Percentiles rank a stretch among this genome's conserved stretches.
Conservation (phyloP, 257 asterid genomes). For the Scutellaria minor region DNA sequence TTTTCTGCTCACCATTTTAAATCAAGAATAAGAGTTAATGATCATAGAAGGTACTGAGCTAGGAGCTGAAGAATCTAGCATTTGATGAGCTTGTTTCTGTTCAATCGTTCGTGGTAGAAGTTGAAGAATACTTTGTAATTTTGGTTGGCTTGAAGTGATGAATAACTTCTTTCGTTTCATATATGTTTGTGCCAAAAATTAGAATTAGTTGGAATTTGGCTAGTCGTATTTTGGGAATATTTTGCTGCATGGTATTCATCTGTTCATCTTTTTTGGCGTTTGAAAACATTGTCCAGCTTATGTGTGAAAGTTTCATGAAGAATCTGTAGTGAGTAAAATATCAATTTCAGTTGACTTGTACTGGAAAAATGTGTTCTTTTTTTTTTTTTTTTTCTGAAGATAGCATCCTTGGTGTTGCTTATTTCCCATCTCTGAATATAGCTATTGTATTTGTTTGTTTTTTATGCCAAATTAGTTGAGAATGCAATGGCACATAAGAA, state of each 20-base stretch:
- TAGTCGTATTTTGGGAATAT: not conserved
- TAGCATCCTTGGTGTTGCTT: not conserved
- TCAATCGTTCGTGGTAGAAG: not conserved
- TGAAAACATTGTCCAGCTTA: slow-evolving; percentile 2
- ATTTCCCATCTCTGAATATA: slow-evolving; percentile 8
- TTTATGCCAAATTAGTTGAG: not conserved
- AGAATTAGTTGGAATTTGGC: not conserved
- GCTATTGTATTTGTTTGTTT: slow-evolving; percentile 11
- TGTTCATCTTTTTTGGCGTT: not conserved
- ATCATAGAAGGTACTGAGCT: not conserved
- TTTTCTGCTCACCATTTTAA: slow-evolving; percentile 10
- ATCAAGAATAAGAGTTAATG: not conserved
- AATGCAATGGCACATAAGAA: not conserved
- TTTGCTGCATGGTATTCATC: not conserved
- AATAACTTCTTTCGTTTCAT: no score
- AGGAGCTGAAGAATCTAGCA: not conserved
- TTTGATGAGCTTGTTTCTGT: not conserved
- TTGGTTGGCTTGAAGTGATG: not conserved
- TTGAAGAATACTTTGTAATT: slow-evolving; percentile 5
- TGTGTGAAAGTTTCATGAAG: not conserved
- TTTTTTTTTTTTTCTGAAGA: no score
- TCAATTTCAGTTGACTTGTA: not conserved
- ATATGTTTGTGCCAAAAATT: not conserved
- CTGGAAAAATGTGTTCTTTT: not conserved
- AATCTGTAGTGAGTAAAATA: not conserved